Percentiles rank a stretch among this genome's conserved stretches.
These are phyloP conservation scores for Fragaria vesca DNA, from an alignment of 306 rosid genomes.

Conservation along the genomic window DNA sequence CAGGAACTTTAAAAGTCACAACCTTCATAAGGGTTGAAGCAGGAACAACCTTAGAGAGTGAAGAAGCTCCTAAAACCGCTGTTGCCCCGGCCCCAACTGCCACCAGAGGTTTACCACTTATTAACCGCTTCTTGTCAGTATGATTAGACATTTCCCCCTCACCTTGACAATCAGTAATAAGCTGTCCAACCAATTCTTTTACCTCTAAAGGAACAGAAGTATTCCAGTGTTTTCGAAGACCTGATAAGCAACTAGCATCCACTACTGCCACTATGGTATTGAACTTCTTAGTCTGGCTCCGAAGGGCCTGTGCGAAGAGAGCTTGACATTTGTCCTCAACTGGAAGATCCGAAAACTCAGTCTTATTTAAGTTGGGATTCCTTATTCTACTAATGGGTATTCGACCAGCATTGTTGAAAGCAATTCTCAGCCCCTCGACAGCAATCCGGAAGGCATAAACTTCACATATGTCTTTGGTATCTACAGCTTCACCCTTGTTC, in stretches of 20 bases:
- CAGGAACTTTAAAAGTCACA: constrained; percentile 33
- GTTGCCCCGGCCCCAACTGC: constrained; percentile 90
- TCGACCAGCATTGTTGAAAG: constrained; percentile 56
- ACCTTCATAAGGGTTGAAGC: constrained; percentile 20
- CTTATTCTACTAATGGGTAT: constrained; percentile 32
- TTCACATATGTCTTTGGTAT: constrained; percentile 47
- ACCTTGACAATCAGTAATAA: constrained; percentile 39
- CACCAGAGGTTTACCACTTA: constrained; percentile 59
- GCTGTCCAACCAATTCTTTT: constrained; percentile 50
- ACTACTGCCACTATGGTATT: constrained; percentile 73
- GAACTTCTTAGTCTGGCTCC: constrained; percentile 56
- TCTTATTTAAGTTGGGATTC: constrained; percentile 13
- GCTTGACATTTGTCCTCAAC: constrained; percentile 61
- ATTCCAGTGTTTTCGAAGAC: constrained; percentile 79
- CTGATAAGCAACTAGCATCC: constrained; percentile 63
- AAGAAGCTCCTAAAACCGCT: constrained; percentile 72
- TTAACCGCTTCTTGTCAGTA: constrained; percentile 39
- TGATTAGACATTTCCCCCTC: constrained; percentile 35
- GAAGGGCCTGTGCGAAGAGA: constrained; percentile 62
- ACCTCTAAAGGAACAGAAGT: constrained; percentile 59
- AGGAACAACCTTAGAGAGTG: constrained; percentile 55
- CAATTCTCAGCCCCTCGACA: constrained; percentile 76
- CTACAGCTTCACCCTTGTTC: constrained; percentile 63
- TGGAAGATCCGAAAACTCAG: constrained; percentile 57
- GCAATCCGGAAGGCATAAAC: constrained; percentile 62